phyloP scores from a whole-genome alignment of 1,139 yeast genomes.

The Lodderomyces metapsilosis region DNA sequence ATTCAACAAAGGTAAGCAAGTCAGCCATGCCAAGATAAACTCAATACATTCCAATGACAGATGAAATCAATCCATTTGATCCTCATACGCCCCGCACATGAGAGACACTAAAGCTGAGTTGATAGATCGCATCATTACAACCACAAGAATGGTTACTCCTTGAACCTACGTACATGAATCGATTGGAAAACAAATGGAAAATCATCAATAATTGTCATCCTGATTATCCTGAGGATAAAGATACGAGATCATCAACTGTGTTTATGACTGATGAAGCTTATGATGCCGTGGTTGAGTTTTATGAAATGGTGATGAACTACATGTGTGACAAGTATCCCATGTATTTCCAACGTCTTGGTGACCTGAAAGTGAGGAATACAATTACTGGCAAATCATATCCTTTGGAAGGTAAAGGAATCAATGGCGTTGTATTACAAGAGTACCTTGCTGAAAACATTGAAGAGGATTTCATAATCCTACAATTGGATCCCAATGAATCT shows the following conservation, averaged over 20 bases:
- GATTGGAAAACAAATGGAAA: slow-evolving; percentile 42
- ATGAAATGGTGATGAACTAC: slow-evolving; percentile 46
- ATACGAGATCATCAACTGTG: slow-evolving; percentile 29
- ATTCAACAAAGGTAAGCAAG: no score
- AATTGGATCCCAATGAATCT: slow-evolving; percentile 44
- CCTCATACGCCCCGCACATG: no score
- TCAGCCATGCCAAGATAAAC: no score
- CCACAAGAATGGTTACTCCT: slow-evolving; percentile 64
- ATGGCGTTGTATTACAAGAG: slow-evolving; percentile 35
- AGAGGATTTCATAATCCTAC: slow-evolving; percentile 64
- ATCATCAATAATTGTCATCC: slow-evolving; percentile 42
- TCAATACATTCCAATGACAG: no score
- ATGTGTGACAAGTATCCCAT: slow-evolving; percentile 60
- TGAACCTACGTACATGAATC: slow-evolving; percentile 58
- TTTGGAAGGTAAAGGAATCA: slow-evolving; percentile 11
- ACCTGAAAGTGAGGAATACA: slow-evolving; percentile 34
- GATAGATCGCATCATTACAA: slow-evolving; percentile 59
- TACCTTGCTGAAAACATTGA: slow-evolving; percentile 52
- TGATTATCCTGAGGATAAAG: slow-evolving; percentile 28
- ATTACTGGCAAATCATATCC: slow-evolving; percentile 45
- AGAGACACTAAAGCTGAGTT: no score
- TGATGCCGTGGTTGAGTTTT: slow-evolving; percentile 57
- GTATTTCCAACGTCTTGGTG: slow-evolving; percentile 41
- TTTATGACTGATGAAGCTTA: slow-evolving; percentile 41
- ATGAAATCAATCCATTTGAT: no score